Conservation (phyloP, 1,139 yeast genomes). For the Candida mesenterica region DNA sequence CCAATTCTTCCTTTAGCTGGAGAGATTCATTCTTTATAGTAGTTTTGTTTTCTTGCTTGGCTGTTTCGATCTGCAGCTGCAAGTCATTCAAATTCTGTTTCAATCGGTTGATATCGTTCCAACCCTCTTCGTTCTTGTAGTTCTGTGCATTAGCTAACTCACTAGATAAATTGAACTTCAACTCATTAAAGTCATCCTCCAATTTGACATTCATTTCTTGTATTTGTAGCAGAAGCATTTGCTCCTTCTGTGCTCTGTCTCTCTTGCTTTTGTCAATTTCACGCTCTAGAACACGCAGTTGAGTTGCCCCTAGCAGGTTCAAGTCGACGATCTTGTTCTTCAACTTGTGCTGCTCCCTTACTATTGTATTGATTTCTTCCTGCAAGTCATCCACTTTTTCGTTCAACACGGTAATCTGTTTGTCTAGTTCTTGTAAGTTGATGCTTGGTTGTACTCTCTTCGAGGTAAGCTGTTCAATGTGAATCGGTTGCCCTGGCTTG, state of each 20-base stretch:
- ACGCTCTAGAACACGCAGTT: slow-evolving; percentile 10
- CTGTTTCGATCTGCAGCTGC: slow-evolving; percentile 12
- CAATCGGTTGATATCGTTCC: slow-evolving; percentile 18
- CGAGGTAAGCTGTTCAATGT: slow-evolving; percentile 4
- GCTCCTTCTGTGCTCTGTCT: slow-evolving; percentile 12
- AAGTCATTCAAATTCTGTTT: slow-evolving; percentile 13
- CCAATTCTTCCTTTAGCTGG: slow-evolving; percentile 20
- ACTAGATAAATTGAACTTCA: slow-evolving; percentile 30
- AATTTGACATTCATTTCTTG: slow-evolving; percentile 18
- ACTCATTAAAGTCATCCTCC: slow-evolving; percentile 28
- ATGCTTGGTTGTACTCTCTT: background rate
- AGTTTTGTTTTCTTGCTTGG: slow-evolving; percentile 13
- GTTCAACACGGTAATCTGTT: slow-evolving; percentile 5
- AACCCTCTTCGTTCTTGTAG: slow-evolving; percentile 26
- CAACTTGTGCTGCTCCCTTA: slow-evolving; percentile 13
- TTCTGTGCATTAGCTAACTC: slow-evolving; percentile 28
- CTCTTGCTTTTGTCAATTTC: slow-evolving; percentile 11
- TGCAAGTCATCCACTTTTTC: slow-evolving; percentile 11
- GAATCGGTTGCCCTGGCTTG: slow-evolving; percentile 5
- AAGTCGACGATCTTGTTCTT: slow-evolving; percentile 9
- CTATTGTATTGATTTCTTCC: slow-evolving; percentile 13
- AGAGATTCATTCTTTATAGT: slow-evolving; percentile 17
- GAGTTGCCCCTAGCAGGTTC: slow-evolving; percentile 7
- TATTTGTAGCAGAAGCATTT: slow-evolving; percentile 14
- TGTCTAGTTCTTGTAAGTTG: slow-evolving; percentile 4